Percentiles rank a stretch among this genome's conserved stretches.
Conservation (phyloP, 805 yeast genomes). For the Hanseniaspora occidentalis region DNA sequence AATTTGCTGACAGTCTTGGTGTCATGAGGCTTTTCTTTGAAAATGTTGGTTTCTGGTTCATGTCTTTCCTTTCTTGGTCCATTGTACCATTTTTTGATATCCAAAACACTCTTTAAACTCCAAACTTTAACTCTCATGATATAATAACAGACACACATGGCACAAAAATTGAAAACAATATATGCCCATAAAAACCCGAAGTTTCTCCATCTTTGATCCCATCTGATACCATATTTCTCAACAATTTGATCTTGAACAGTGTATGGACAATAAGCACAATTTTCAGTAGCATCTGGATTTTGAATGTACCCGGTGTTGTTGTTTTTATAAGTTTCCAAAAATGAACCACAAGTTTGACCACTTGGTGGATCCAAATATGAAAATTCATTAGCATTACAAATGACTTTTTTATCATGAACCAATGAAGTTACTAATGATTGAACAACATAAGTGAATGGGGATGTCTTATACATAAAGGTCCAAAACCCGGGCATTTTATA, state of each 20-base stretch:
- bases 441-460: constrained; percentile 38
- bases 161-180: constrained; percentile 28
- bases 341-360: constrained; percentile 40
- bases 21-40: constrained; percentile 29
- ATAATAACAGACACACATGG: constrained; percentile 28
- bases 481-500: constrained; percentile 35
- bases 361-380: constrained; percentile 29
- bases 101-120: constrained; percentile 23
- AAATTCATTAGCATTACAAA: constrained; percentile 28
- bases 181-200: constrained; percentile 41
- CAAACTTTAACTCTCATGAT: constrained; percentile 28
- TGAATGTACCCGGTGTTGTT: constrained; percentile 32
- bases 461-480: constrained; percentile 33
- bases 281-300: constrained; percentile 32
- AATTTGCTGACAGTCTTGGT: constrained; percentile 18
- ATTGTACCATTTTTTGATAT: constrained; percentile 29
- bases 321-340: constrained; percentile 25
- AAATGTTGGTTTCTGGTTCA: constrained; percentile 33
- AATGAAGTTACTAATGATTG: constrained; percentile 30
- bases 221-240: constrained; percentile 26
- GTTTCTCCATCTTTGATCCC: constrained; percentile 53
- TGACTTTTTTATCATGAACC: constrained; percentile 28
- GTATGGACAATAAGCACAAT: constrained; percentile 52
- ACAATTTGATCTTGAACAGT: constrained; percentile 48
- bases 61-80: constrained; percentile 35